A percentile compares a stretch with the other conserved stretches of the same genome.
Evolutionary conservation across 148 eudicot genomes (phyloP).

Genomic region (Simmondsia chinensis): DNA sequence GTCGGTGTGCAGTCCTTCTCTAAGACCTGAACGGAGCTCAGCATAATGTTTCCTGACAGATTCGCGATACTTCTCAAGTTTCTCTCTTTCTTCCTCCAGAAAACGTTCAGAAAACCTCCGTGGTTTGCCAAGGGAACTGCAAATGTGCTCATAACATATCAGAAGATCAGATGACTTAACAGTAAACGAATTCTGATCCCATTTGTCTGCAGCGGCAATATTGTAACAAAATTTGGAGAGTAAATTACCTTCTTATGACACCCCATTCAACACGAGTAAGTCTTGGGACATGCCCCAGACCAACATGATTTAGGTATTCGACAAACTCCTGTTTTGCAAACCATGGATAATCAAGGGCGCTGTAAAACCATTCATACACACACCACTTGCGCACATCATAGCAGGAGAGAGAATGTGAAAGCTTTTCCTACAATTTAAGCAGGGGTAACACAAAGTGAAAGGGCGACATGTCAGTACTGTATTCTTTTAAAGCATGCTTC

Average conservation of each 20-base stretch:
- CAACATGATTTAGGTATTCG: constrained; percentile 36
- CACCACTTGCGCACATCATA: constrained; percentile 33
- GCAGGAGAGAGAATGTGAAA: constrained; percentile 18
- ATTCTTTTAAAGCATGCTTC: neutral
- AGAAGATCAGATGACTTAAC: no score
- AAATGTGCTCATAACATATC: no score
- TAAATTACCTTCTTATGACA: constrained; percentile 27
- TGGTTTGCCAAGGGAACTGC: constrained; percentile 93
- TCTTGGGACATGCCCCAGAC: constrained; percentile 35
- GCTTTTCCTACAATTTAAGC: constrained; percentile 18
- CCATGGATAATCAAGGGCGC: constrained; percentile 47
- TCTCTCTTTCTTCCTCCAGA: constrained; percentile 75
- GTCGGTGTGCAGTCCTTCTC: constrained; percentile 87
- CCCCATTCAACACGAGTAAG: constrained; percentile 45
- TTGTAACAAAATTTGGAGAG: neutral
- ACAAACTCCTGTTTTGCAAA: constrained; percentile 33
- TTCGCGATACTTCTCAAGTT: constrained; percentile 78
- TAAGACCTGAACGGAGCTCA: constrained; percentile 64
- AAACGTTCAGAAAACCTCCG: constrained; percentile 79
- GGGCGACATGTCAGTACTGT: neutral
- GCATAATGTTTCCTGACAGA: constrained; percentile 77
- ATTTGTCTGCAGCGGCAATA: neutral
- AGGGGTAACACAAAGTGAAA: neutral
- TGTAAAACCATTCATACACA: constrained; percentile 40
- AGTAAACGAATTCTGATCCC: no score